These are phyloP conservation scores for Calonectria pauciramosa DNA, from an alignment of 2,329 filamentous ascomycete genomes.

Conservation along the genomic window DNA sequence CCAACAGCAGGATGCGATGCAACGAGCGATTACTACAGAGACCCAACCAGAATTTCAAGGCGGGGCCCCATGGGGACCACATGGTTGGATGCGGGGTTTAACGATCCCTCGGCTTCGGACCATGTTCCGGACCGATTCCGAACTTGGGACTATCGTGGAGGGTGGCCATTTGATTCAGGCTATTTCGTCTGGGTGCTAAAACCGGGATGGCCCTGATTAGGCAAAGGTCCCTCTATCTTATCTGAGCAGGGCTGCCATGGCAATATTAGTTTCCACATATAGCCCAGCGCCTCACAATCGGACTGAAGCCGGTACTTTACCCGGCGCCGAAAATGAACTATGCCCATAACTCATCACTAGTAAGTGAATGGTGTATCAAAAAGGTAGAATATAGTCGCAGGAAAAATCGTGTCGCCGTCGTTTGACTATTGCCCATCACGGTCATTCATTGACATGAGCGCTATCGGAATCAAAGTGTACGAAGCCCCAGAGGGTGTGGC, in stretches of 20 bases:
- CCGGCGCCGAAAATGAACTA: not conserved
- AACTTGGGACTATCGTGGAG: not conserved
- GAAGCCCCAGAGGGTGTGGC: constrained; percentile 1
- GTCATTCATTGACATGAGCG: not conserved
- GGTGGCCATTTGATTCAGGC: not conserved
- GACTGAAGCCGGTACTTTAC: not conserved
- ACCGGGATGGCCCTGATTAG: not conserved
- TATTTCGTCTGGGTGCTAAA: not conserved
- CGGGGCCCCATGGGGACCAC: constrained; percentile 16
- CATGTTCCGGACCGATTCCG: constrained; percentile 12
- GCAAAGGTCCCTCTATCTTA: not conserved
- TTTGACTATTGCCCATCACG: not conserved
- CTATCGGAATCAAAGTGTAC: not conserved
- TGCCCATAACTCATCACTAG: not conserved
- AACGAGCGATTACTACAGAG: not conserved
- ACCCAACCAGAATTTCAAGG: not conserved
- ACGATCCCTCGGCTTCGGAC: constrained; percentile 10
- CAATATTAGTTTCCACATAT: not conserved
- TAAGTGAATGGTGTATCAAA: not conserved
- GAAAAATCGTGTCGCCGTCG: not conserved
- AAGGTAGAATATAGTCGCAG: not conserved
- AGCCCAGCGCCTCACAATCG: not conserved
- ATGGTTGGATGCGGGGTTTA: constrained; percentile 9
- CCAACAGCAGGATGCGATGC: not conserved
- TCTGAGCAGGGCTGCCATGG: not conserved